These are phyloP conservation scores for Vanderwaltozyma tropicalis DNA, from an alignment of 805 yeast genomes.

Conservation along the genomic window DNA sequence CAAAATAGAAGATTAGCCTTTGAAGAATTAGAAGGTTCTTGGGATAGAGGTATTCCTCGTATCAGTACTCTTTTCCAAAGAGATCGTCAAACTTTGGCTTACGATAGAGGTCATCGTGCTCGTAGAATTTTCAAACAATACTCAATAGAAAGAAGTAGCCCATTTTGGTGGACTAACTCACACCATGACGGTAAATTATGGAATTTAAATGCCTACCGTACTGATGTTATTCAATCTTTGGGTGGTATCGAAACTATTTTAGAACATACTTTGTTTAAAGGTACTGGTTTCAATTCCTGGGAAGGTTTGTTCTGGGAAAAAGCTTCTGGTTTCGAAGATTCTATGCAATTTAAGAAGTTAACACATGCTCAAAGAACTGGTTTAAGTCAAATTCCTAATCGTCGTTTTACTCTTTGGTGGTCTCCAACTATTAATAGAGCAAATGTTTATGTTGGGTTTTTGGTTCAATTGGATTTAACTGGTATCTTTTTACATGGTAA, in stretches of 20 bases:
- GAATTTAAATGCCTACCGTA: slow-evolving; percentile 85
- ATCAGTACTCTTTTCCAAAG: slow-evolving; percentile 91
- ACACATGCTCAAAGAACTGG: slow-evolving; percentile 98
- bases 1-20: slow-evolving; percentile 78
- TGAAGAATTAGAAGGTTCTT: slow-evolving; percentile 86
- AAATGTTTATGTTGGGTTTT: slow-evolving; percentile 93
- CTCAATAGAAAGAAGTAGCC: slow-evolving; percentile 61
- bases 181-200: slow-evolving; percentile 94
- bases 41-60: slow-evolving; percentile 97
- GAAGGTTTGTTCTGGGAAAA: slow-evolving; percentile 98
- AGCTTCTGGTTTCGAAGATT: slow-evolving; percentile 94
- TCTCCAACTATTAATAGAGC: slow-evolving; percentile 98
- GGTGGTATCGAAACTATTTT: slow-evolving; percentile 96
- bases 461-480: slow-evolving; percentile 90
- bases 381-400: slow-evolving; percentile 91
- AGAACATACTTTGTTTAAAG: slow-evolving; percentile 90
- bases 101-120: slow-evolving; percentile 86
- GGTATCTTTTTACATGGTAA: slow-evolving; percentile 97
- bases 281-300: slow-evolving; percentile 97
- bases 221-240: slow-evolving; percentile 92
- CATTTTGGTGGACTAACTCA: slow-evolving; percentile 94
- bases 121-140: slow-evolving; percentile 71
- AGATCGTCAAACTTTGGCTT: slow-evolving; percentile 87
- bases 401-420: slow-evolving; percentile 98
- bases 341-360: slow-evolving; percentile 84